phyloP scores from a whole-genome alignment of 2,329 filamentous ascomycete species.

The Didymella arachidicola region DNA sequence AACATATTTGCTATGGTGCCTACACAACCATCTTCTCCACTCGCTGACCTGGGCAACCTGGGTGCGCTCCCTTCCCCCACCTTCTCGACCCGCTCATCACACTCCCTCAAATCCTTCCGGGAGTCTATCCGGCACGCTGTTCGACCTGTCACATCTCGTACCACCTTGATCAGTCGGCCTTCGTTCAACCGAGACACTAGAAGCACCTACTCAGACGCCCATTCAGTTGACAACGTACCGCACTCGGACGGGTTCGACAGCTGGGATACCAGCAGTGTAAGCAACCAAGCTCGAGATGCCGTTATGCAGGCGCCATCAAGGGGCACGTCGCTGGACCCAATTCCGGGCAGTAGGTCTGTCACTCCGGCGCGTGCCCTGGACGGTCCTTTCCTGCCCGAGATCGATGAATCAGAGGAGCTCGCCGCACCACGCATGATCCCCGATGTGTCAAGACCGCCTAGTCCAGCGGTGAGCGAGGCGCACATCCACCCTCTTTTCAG shows the following conservation, averaged over 20 bases:
- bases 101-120: slow-evolving; percentile 47
- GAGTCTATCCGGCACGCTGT: slow-evolving; percentile 51
- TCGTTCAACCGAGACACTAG: slow-evolving; percentile 43
- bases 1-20: slow-evolving; percentile 39
- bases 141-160: slow-evolving; percentile 49
- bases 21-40: slow-evolving; percentile 36
- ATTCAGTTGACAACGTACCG: slow-evolving; percentile 48
- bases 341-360: slow-evolving; percentile 71
- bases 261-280: slow-evolving; percentile 76
- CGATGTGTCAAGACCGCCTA: slow-evolving; percentile 48
- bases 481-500: slow-evolving; percentile 82
- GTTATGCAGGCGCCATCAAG: slow-evolving; percentile 48
- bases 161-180: slow-evolving; percentile 44
- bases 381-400: slow-evolving; percentile 51
- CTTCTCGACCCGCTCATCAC: slow-evolving; percentile 46
- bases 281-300: slow-evolving; percentile 66
- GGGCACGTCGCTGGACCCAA: slow-evolving; percentile 70
- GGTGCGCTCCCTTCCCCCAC: slow-evolving; percentile 48
- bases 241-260: slow-evolving; percentile 71
- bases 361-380: slow-evolving; percentile 70
- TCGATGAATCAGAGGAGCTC: slow-evolving; percentile 41
- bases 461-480: slow-evolving; percentile 62
- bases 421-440: slow-evolving; percentile 45
- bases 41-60: slow-evolving; percentile 16
- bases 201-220: slow-evolving; percentile 46